Percentiles rank a stretch among this genome's conserved stretches.
phyloP scores from a whole-genome alignment of 805 yeast species.

The Groenewaldozyma tartarivorans region DNA sequence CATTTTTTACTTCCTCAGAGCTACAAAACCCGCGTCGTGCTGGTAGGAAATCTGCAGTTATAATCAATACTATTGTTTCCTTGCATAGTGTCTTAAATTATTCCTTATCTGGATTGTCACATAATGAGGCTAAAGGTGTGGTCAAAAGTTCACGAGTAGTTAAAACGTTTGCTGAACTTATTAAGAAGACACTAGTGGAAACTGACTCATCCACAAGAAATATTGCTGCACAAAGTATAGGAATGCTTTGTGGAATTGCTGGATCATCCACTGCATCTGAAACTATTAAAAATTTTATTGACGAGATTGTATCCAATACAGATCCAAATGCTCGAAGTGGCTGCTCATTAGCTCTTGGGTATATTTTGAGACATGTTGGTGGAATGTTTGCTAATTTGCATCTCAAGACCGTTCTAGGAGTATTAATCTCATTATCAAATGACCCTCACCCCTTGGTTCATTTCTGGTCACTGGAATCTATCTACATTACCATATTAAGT shows the following conservation, averaged over 20 bases:
- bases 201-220: constrained; percentile 34
- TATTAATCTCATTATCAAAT: constrained; percentile 46
- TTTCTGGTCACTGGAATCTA: constrained; percentile 56
- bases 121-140: background rate
- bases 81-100: constrained; percentile 40
- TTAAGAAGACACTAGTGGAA: constrained; percentile 34
- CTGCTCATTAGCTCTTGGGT: constrained; percentile 40
- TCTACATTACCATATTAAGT: constrained; percentile 46
- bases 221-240: constrained; percentile 49
- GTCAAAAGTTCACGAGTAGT: constrained; percentile 29
- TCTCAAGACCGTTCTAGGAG: constrained; percentile 41
- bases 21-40: constrained; percentile 9
- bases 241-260: constrained; percentile 34
- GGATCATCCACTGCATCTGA: constrained; percentile 26
- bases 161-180: constrained; percentile 39
- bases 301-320: constrained; percentile 52
- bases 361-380: constrained; percentile 34
- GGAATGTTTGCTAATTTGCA: constrained; percentile 30
- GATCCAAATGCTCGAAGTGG: constrained; percentile 60
- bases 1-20: constrained; percentile 29
- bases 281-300: constrained; percentile 46
- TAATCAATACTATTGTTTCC: constrained; percentile 55
- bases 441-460: constrained; percentile 88
- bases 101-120: constrained; percentile 13
- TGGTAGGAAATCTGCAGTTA: constrained; percentile 34